Evolutionary conservation across 306 rosid species (phyloP).

Genomic region (Heteromeles arbutifolia): DNA sequence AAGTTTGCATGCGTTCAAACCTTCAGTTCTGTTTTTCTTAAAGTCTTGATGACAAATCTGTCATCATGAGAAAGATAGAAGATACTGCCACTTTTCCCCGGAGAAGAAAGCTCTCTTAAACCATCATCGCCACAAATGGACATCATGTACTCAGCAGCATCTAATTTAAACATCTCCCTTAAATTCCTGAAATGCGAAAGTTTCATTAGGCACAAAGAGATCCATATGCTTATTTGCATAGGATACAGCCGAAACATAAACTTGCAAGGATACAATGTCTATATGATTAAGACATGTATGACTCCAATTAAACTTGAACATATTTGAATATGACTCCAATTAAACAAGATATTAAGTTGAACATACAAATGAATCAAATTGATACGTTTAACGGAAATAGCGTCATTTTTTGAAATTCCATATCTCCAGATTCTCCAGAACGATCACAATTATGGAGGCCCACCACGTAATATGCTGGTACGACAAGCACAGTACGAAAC

Average conservation of each 20-base stretch:
- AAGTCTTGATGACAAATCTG: constrained; percentile 88
- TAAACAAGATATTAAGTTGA: neutral
- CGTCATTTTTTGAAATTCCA: neutral
- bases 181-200: constrained; percentile 62
- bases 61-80: constrained; percentile 94
- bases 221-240: neutral
- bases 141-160: constrained; percentile 99
- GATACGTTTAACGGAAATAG: neutral
- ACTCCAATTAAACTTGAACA: neutral
- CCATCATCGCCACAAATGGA: constrained; percentile 91
- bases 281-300: neutral
- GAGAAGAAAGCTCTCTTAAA: constrained; percentile 77
- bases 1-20: constrained; percentile 42
- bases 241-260: neutral
- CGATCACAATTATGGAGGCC: neutral
- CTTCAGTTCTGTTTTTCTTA: constrained; percentile 76
- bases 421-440: neutral
- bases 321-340: neutral
- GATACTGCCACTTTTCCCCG: constrained; percentile 99
- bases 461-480: neutral
- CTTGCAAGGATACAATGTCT: neutral
- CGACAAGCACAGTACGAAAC: neutral
- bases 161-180: constrained; percentile 97
- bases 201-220: constrained; percentile 3
- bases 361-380: neutral